phyloP scores from a whole-genome alignment of 306 rosid species.

The Amphicarpaea edgeworthii region DNA sequence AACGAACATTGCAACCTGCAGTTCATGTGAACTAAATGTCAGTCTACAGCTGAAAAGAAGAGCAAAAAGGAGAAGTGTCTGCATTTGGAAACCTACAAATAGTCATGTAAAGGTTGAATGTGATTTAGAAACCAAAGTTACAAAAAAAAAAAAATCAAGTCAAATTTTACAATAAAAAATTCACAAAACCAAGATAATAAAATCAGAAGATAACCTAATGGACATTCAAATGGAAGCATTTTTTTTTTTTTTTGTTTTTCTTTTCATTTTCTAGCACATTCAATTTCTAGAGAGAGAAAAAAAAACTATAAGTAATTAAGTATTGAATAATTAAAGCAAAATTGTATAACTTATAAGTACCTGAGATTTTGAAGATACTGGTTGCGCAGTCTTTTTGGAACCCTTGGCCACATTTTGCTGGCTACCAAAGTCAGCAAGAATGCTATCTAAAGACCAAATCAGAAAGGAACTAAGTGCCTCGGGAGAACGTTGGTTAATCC shows the following conservation, averaged over 20 bases:
- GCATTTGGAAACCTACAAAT: conserved; percentile 33
- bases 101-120: conserved; percentile 34
- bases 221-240: conserved; percentile 29
- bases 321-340: conserved; percentile 26
- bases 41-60: conserved; percentile 37
- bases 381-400: conserved; percentile 73
- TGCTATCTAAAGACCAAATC: conserved; percentile 77
- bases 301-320: neutral
- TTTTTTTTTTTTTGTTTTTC: conserved; percentile 1
- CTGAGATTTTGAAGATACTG: conserved; percentile 81
- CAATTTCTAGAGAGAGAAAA: neutral
- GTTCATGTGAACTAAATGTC: conserved; percentile 37
- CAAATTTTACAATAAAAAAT: neutral
- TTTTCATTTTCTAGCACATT: conserved; percentile 17
- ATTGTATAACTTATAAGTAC: conserved; percentile 57
- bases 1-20: conserved; percentile 88
- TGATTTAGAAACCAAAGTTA: neutral
- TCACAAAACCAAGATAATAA: conserved; percentile 26
- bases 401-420: conserved; percentile 74
- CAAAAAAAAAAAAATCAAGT: neutral
- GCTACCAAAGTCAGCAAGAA: conserved; percentile 72
- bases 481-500: conserved; percentile 69
- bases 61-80: neutral
- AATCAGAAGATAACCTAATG: conserved; percentile 32
- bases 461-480: conserved; percentile 72